These are phyloP conservation scores for Ophiostoma pallidulum DNA, from an alignment of 2,329 filamentous ascomycete species.

Conservation along the genomic window DNA sequence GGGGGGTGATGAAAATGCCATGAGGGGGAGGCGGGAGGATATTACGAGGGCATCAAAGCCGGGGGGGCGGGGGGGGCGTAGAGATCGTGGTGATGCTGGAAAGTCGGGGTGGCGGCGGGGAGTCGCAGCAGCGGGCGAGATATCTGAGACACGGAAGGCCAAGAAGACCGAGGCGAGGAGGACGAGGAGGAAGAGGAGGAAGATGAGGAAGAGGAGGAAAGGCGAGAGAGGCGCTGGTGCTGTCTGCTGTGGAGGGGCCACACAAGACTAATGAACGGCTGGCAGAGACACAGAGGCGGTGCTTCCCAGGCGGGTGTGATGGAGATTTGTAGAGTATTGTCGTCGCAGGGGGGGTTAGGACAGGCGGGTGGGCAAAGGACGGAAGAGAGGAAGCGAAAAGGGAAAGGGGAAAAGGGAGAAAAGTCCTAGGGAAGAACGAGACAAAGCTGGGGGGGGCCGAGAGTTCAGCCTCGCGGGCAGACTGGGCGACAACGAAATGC, in stretches of 20 bases:
- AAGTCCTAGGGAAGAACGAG: no score
- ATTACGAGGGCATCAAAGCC: no score
- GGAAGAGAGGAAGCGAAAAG: background rate
- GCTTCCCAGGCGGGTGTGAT: background rate
- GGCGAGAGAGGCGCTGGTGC: background rate
- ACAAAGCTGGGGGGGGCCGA: no score
- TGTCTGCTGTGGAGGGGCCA: background rate
- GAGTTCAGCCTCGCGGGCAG: conserved; percentile 2
- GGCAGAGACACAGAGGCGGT: background rate
- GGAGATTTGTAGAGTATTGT: background rate
- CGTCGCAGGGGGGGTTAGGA: background rate
- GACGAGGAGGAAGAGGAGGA: no score
- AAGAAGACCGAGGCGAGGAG: background rate
- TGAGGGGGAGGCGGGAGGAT: no score
- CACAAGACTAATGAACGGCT: background rate
- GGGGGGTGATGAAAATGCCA: no score
- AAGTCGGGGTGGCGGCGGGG: no score
- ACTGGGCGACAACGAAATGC: background rate
- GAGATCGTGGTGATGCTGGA: no score
- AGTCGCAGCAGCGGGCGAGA: no score
- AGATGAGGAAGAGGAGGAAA: background rate
- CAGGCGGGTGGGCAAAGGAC: background rate
- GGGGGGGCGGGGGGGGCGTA: no score
- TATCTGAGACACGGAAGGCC: no score
- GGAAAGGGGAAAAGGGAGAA: background rate